Base-by-base conservation (phyloP, 2,329 filamentous ascomycete species). In the Penicillium italicum region DNA sequence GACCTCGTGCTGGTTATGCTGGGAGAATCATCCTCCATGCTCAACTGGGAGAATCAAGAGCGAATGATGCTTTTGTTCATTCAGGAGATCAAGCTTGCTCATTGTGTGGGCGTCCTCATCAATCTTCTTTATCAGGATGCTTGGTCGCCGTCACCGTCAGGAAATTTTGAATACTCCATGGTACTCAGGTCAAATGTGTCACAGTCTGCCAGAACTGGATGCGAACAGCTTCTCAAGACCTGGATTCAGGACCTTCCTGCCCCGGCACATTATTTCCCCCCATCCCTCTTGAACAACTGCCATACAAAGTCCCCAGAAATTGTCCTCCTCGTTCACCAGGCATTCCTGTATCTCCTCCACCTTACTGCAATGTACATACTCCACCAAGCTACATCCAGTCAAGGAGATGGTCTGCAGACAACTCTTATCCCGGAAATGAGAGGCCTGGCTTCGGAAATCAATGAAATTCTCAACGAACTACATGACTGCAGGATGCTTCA, bases 261-360 rank as follows among this genome's bases (percentile, higher is more conserved):
- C 1, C 53, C 41, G 1, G 53, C 53, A 38, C 53, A 55, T 22
- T 55, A 55, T 10, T 55, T 45, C 9, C 11, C 53, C 5, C 53
- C 53, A 1, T 56, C 44, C 9, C 43, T 48, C 5, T 34, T 53
- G 30, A 28, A 38, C 2, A 31, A 24, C 9, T 53, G 26, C 9
- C 42, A 54, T 12, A n/a, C 31, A 12, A 50, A 43, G 5, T 47
- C 54, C 2, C 43, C 50, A 4, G 54, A 56, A 20, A 47, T 22
- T n/a, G 50, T 56, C 7, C 44, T 56, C 1, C 43, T 56, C 1
- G 54, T 56, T 6, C 54, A 56, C 16, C 54, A 48, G 7, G 50
- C 54, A 6, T 56, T 56, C 26, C 18, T 56, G 5, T 53, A 56
- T 48, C 54, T 56, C n/a, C 50, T 56, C 6, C 50, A 56, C 28